Conservation (phyloP, 2,329 filamentous ascomycete genomes). For the Curvularia hawaiiensis region DNA sequence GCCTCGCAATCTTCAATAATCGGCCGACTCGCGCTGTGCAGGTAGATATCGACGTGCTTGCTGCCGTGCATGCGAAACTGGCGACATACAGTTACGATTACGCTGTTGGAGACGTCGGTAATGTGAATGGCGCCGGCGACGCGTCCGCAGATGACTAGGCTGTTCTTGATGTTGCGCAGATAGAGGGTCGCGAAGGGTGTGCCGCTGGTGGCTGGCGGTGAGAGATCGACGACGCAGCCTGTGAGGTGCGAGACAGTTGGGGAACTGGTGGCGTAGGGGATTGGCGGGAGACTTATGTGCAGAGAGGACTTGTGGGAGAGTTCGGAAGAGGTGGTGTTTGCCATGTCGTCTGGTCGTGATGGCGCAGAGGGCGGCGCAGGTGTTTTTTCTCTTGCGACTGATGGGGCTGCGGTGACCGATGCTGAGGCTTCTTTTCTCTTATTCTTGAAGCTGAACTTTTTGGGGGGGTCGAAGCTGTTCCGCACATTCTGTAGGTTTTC, state of each 20-base stretch:
- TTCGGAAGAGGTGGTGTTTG: background rate
- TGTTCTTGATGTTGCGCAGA: conserved; percentile 71
- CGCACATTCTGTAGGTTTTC: conserved; percentile 77
- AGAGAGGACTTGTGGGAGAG: conserved; percentile 37
- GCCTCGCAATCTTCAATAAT: conserved; percentile 89
- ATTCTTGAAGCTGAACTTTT: conserved; percentile 82
- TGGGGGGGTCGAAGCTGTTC: conserved; percentile 68
- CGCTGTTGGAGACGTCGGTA: conserved; percentile 72
- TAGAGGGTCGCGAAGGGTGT: conserved; percentile 70
- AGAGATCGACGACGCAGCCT: conserved; percentile 81
- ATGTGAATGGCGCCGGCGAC: conserved; percentile 84
- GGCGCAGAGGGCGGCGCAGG: conserved; percentile 43
- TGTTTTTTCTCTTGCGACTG: conserved; percentile 15
- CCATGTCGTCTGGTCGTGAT: conserved; percentile 10
- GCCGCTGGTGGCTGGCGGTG: conserved; percentile 59
- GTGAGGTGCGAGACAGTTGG: conserved; percentile 73
- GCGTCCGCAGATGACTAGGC: conserved; percentile 77
- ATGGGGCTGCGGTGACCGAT: conserved; percentile 11
- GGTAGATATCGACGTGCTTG: conserved; percentile 78
- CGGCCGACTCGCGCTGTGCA: conserved; percentile 80
- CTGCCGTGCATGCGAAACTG: conserved; percentile 95
- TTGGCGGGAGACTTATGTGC: conserved; percentile 77
- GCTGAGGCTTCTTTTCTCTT: conserved; percentile 57
- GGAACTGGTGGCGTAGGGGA: conserved; percentile 72
- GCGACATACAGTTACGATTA: conserved; percentile 74